Base-by-base conservation (phyloP, 257 asterid species). In the Euphrasia confusa region DNA sequence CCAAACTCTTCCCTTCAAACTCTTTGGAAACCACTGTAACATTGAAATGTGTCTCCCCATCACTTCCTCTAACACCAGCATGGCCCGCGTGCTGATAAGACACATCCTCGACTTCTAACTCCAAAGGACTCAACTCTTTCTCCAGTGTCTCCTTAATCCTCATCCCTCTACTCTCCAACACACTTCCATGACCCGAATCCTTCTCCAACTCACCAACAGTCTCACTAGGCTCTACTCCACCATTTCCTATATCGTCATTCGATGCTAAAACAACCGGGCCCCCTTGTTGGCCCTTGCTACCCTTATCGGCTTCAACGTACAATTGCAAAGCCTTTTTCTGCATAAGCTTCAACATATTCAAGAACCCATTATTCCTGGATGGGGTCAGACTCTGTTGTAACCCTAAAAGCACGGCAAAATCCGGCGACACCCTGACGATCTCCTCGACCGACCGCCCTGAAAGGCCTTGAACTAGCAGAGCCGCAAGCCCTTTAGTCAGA, bases 311-410 rank as follows among this genome's bases (percentile, higher is more conserved):
- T 62, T 80, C 84, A 28, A 81, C 69, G 48, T 70, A 86, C 76
- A 86, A 57, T 11, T 84, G 90, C 74, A 85, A 28, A 18, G 94
- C 97, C 71, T 84, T 86, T n/a, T 69, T 84, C 69, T 89, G 89
- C 94, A 89, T 84, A 53, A 89, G 62, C 68, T 82, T 82, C 69
- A 89, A 74, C 95, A 89, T 82, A 82, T 89, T 89, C 87, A 86
- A 82, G 77, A 89, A 86, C 56, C 95, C 95, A 75, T 28, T 28
- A 28, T 28, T 28, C 33, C 33, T 28, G 33, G 33, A 28, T 28
- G 33, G 33, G 4, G 33, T 28, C 33, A 28, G 69, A 54, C 91
- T 84, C 65, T 84, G 91, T 44, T 89, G 87, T 80, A 89, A 65
- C 44, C 97, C 97, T 61, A 89, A 73, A 66, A 80, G 94, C 71